Evolutionary conservation across 2,329 filamentous ascomycete species (phyloP).

Genomic region (Chalaropsis thielavioides): DNA sequence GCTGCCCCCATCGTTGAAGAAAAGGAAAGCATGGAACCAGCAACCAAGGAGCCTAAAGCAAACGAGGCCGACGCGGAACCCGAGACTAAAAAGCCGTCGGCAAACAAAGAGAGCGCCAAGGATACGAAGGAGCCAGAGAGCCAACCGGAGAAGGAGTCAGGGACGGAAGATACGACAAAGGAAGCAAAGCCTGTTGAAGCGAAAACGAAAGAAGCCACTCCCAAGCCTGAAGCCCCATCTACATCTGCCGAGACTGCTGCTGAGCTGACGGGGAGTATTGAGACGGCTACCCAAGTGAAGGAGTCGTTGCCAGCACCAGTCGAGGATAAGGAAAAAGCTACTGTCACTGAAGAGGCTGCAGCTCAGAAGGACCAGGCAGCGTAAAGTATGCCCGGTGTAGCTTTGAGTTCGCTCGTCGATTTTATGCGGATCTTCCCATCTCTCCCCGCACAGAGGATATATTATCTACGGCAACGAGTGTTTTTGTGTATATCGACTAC

Average conservation of each 20-base stretch:
- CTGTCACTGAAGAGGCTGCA: background rate
- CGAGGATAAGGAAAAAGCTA: background rate
- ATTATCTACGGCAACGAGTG: background rate
- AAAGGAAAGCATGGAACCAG: background rate
- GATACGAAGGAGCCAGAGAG: slow-evolving; percentile 22
- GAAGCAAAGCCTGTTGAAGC: slow-evolving; percentile 11
- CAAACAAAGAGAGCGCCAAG: slow-evolving; percentile 18
- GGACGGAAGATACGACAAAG: background rate
- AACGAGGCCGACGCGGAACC: slow-evolving; percentile 11
- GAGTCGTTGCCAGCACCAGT: background rate
- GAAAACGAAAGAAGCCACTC: slow-evolving; percentile 17
- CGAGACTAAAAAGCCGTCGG: slow-evolving; percentile 19
- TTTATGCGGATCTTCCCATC: background rate
- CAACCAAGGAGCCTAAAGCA: slow-evolving; percentile 14
- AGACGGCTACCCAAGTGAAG: background rate
- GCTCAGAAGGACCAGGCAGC: background rate
- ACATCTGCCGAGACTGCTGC: background rate
- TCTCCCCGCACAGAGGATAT: background rate
- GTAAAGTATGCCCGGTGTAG: background rate
- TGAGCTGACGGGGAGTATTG: background rate
- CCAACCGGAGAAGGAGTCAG: slow-evolving; percentile 20
- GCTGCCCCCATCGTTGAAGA: background rate
- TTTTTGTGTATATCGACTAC: slow-evolving; percentile 1
- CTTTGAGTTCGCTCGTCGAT: background rate
- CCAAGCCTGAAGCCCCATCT: background rate